These are phyloP conservation scores for Coemansia sp. DNA, from an alignment of 192 early-diverging fungal species.

Conservation along the genomic window DNA sequence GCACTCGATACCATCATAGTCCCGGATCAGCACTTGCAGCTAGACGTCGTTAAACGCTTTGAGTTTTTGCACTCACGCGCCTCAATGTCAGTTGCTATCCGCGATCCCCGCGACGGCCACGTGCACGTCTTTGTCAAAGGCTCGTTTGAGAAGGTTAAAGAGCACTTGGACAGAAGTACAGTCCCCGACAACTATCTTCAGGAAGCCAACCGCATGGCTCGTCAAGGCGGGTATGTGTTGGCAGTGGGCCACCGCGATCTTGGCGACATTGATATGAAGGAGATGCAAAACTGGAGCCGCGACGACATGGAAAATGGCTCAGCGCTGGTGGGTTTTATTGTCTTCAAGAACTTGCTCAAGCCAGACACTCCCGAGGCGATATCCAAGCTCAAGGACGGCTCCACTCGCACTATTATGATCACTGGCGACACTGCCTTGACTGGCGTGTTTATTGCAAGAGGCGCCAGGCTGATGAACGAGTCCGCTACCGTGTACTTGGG, in stretches of 20 bases:
- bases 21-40: slow-evolving; percentile 1
- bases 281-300: slow-evolving; percentile 46
- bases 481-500: slow-evolving; percentile 49
- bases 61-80: slow-evolving; percentile 68
- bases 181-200: slow-evolving; percentile 60
- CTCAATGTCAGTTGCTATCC: slow-evolving; percentile 67
- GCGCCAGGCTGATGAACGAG: slow-evolving; percentile 52
- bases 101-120: slow-evolving; percentile 53
- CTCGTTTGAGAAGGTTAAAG: slow-evolving; percentile 51
- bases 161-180: slow-evolving; percentile 48
- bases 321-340: slow-evolving; percentile 60
- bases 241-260: slow-evolving; percentile 60
- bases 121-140: slow-evolving; percentile 67
- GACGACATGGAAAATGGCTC: slow-evolving; percentile 61
- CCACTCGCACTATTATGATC: slow-evolving; percentile 76
- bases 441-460: slow-evolving; percentile 68
- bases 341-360: slow-evolving; percentile 80
- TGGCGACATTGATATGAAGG: slow-evolving; percentile 42
- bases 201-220: slow-evolving; percentile 56
- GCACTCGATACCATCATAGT: slow-evolving; percentile 51
- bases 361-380: slow-evolving; percentile 66
- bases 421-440: slow-evolving; percentile 79
- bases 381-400: slow-evolving; percentile 64
- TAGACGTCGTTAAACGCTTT: slow-evolving; percentile 60
- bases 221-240: slow-evolving; percentile 74